phyloP scores from a whole-genome alignment of 371 early-diverging fungal genomes.

The Modicella reniformis region DNA sequence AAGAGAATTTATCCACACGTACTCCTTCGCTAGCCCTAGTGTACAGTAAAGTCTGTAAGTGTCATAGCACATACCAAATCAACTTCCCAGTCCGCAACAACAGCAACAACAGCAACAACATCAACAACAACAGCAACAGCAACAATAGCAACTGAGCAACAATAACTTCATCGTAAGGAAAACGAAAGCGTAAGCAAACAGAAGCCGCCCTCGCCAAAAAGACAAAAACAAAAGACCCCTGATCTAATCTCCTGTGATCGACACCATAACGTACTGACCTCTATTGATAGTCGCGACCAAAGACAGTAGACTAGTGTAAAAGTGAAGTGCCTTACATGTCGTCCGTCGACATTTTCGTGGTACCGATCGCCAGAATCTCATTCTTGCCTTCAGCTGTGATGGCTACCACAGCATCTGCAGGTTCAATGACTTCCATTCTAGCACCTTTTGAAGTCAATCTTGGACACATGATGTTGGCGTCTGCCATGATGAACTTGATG shows the following conservation, averaged over 20 bases:
- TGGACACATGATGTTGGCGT: constrained; percentile 98
- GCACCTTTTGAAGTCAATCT: constrained; percentile 95
- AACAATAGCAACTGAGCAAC: no score
- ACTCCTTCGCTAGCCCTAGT: background rate
- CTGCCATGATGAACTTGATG: constrained; percentile 95
- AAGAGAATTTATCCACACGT: constrained; percentile 3
- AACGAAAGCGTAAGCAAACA: no score
- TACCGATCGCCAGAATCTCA: constrained; percentile 90
- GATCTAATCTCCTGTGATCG: background rate
- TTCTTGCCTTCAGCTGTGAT: constrained; percentile 97
- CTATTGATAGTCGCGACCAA: background rate
- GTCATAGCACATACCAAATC: constrained; percentile 53
- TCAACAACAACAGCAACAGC: no score
- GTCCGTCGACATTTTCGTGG: constrained; percentile 86
- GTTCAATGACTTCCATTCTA: constrained; percentile 79
- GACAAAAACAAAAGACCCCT: no score
- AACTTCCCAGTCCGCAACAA: no score
- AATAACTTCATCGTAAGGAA: no score
- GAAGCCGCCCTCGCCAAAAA: no score
- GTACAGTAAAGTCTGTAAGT: no score
- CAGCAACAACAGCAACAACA: no score
- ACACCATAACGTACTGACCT: background rate
- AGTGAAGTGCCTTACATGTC: constrained; percentile 82
- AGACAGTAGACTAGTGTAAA: background rate
- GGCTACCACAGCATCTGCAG: constrained; percentile 83